phyloP scores from a whole-genome alignment of 306 rosid species.

The Dalbergia cochinchinensis region DNA sequence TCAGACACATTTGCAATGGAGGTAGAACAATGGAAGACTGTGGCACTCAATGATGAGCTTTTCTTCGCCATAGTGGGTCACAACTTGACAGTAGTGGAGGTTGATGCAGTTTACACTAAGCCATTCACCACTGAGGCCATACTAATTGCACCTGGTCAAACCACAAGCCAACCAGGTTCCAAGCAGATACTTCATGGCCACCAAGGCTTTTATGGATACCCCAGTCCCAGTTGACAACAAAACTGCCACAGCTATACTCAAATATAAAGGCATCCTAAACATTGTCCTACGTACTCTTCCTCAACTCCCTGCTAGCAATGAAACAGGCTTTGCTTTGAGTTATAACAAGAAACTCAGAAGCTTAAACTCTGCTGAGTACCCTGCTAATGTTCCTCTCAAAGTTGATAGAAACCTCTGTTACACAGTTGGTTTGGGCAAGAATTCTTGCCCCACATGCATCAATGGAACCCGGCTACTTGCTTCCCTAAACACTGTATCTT shows the following conservation, averaged over 20 bases:
- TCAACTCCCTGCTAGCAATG: slow-evolving; percentile 62
- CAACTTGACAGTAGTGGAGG: slow-evolving; percentile 87
- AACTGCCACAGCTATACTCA: slow-evolving; percentile 72
- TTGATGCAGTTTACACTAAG: slow-evolving; percentile 79
- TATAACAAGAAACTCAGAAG: slow-evolving; percentile 63
- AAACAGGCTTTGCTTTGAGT: slow-evolving; percentile 59
- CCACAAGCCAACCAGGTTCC: slow-evolving; percentile 76
- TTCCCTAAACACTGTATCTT: slow-evolving; percentile 74
- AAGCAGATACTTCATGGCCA: slow-evolving; percentile 65
- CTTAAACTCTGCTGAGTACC: slow-evolving; percentile 62
- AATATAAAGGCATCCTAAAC: slow-evolving; percentile 72
- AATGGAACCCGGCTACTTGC: slow-evolving; percentile 71
- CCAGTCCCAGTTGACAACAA: slow-evolving; percentile 75
- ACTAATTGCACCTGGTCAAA: slow-evolving; percentile 77
- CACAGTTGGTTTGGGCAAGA: slow-evolving; percentile 65
- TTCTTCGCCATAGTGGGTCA: too few species aligned
- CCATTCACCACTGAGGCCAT: slow-evolving; percentile 71
- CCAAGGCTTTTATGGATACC: slow-evolving; percentile 67
- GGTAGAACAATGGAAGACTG: slow-evolving; percentile 73
- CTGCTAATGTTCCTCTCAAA: slow-evolving; percentile 75
- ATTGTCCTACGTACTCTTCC: slow-evolving; percentile 68
- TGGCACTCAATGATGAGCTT: too few species aligned
- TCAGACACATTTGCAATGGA: slow-evolving; percentile 75
- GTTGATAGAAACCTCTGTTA: slow-evolving; percentile 71
- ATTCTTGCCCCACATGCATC: slow-evolving; percentile 65